phyloP scores from a whole-genome alignment of 1,284 basidiomycete genomes.

The Salmacisia buchloeana region DNA sequence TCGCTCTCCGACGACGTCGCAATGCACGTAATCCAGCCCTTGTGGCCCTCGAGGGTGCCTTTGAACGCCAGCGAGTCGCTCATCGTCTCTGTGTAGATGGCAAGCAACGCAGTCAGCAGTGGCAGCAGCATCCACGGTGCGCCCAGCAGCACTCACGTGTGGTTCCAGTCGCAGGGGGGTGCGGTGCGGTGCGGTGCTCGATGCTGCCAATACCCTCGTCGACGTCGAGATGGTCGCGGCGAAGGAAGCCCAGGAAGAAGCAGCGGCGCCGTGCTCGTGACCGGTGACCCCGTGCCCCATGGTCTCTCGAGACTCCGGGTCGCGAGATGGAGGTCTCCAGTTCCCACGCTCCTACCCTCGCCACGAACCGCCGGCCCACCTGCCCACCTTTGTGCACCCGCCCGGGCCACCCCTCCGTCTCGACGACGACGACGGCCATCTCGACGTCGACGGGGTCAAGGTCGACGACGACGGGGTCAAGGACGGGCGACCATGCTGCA shows the following conservation, averaged over 20 bases:
- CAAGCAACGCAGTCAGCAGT: not conserved
- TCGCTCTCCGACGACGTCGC: slow-evolving; percentile 95
- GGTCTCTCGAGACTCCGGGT: too few species aligned
- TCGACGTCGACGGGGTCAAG: not conserved
- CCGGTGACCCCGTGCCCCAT: not conserved
- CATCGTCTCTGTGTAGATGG: slow-evolving; percentile 6
- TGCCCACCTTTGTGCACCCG: too few species aligned
- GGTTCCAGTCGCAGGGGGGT: too few species aligned
- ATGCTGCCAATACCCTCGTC: too few species aligned
- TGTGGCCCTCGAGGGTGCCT: slow-evolving; percentile 71
- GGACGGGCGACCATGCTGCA: slow-evolving; percentile 10
- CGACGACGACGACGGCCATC: not conserved
- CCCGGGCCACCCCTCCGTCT: too few species aligned
- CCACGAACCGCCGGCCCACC: too few species aligned
- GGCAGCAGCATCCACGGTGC: too few species aligned
- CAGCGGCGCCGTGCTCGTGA: not conserved
- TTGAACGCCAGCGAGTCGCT: slow-evolving; percentile 5
- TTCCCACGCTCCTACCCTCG: too few species aligned
- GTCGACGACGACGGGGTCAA: not conserved
- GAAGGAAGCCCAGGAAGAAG: not conserved
- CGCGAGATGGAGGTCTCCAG: too few species aligned
- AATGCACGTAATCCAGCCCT: slow-evolving; percentile 85
- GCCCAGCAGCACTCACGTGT: too few species aligned
- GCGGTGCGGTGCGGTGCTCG: too few species aligned
- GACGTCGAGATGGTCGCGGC: not conserved